Conservation (phyloP, 805 yeast species). For the Lipomyces orientalis region DNA sequence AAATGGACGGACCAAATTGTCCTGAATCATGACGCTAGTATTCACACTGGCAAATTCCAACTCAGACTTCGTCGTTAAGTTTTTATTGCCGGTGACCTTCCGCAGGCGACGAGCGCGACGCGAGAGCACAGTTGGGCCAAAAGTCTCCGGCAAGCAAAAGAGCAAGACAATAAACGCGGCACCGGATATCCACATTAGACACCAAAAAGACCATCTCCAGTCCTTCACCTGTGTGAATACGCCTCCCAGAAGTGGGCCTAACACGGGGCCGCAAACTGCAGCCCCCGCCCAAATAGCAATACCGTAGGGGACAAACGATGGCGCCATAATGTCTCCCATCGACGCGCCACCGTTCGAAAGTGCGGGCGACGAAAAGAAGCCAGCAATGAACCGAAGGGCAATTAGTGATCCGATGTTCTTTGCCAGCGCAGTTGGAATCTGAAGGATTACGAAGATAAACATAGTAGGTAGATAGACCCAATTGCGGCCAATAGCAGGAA, state of each 20-base stretch:
- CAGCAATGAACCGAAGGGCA: constrained; percentile 59
- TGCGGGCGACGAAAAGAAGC: constrained; percentile 63
- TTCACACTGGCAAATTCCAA: neutral
- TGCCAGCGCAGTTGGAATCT: constrained; percentile 60
- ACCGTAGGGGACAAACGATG: constrained; percentile 53
- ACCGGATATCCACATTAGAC: constrained; percentile 49
- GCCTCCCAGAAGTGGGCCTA: constrained; percentile 64
- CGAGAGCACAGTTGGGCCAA: constrained; percentile 52
- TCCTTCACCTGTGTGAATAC: constrained; percentile 53
- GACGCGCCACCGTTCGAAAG: constrained; percentile 66
- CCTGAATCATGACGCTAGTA: constrained; percentile 33
- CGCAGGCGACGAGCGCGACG: constrained; percentile 58
- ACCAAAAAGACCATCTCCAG: constrained; percentile 53
- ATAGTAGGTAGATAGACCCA: constrained; percentile 55
- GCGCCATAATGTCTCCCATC: constrained; percentile 54
- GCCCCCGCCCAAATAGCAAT: constrained; percentile 60
- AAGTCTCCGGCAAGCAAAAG: constrained; percentile 59
- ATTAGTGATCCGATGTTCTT: constrained; percentile 57
- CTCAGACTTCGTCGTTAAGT: constrained; percentile 50
- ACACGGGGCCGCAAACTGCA: constrained; percentile 59
- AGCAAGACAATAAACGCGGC: constrained; percentile 46
- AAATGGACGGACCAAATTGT: constrained; percentile 47
- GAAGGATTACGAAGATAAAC: constrained; percentile 55
- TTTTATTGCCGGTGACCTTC: constrained; percentile 54
- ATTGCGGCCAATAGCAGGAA: constrained; percentile 59